Percentiles rank a stretch among this genome's conserved stretches.
These are phyloP conservation scores for Skeletonema potamos DNA, from an alignment of 108 stramenopile genomes.

Conservation along the genomic window DNA sequence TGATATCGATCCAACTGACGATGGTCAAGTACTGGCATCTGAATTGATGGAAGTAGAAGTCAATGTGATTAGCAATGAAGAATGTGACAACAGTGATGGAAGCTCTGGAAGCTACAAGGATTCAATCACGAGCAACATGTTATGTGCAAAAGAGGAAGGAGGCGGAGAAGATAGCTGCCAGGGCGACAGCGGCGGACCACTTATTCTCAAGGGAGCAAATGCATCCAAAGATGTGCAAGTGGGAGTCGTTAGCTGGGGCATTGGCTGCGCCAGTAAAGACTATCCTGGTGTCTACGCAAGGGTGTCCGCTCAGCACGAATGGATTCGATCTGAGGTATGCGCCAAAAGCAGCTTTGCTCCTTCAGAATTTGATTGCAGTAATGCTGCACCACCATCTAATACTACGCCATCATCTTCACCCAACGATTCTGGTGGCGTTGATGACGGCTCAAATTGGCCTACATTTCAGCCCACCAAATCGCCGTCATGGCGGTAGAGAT, in stretches of 20 bases:
- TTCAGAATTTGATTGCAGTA: too few relatives aligned
- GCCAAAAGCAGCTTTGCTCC: neutral
- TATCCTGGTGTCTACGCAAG: conserved; percentile 55
- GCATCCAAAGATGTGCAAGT: conserved; percentile 35
- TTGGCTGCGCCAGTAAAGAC: conserved; percentile 34
- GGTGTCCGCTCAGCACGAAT: conserved; percentile 28
- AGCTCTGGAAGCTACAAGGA: conserved; percentile 10
- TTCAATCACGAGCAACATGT: conserved; percentile 41
- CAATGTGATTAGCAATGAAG: conserved; percentile 13
- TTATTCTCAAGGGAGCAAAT: neutral
- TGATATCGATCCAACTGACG: conserved; percentile 6
- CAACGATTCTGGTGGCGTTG: too few relatives aligned
- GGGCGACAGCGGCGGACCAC: conserved; percentile 57
- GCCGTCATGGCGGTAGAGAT: too few relatives aligned
- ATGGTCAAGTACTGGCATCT: neutral
- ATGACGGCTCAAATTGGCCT: too few relatives aligned
- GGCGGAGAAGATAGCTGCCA: conserved; percentile 37
- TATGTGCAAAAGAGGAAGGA: conserved; percentile 34
- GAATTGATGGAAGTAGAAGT: conserved; percentile 20
- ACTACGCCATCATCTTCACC: too few relatives aligned
- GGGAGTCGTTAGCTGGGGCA: conserved; percentile 57
- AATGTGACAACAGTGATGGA: conserved; percentile 16
- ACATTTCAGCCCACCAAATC: too few relatives aligned
- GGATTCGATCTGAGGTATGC: conserved; percentile 43
- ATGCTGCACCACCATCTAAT: too few relatives aligned